Evolutionary conservation across 768 basidiomycete genomes (phyloP).

Genomic region (Hortiboletus campestris): DNA sequence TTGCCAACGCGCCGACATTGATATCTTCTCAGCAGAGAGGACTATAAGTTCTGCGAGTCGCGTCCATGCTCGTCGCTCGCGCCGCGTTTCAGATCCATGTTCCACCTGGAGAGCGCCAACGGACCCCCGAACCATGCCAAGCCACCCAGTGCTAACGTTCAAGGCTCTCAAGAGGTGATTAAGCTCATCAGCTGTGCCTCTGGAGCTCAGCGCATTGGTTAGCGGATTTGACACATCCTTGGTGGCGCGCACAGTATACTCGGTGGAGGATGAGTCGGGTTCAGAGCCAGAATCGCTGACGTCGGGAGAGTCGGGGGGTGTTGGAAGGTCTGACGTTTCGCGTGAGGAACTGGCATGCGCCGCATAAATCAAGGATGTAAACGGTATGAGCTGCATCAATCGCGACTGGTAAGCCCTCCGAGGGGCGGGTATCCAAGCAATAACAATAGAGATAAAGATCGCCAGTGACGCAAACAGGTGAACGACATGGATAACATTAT

Average conservation of each 20-base stretch:
- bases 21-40: conserved; percentile 27
- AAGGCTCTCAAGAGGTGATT: conserved; percentile 39
- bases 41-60: conserved; percentile 48
- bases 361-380: conserved; percentile 13
- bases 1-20: conserved; percentile 44
- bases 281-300: conserved; percentile 28
- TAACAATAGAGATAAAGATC: conserved; percentile 56
- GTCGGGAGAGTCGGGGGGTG: conserved; percentile 28
- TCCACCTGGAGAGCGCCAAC: conserved; percentile 2
- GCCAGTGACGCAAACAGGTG: conserved; percentile 66
- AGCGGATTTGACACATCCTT: conserved; percentile 17
- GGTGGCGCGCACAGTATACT: conserved; percentile 22
- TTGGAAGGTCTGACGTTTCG: conserved; percentile 21
- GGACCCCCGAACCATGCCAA: conserved; percentile 35
- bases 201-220: conserved; percentile 31
- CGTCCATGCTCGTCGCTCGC: conserved; percentile 50
- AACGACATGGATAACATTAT: conserved; percentile 56
- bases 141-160: conserved; percentile 36
- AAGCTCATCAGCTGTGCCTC: conserved; percentile 40
- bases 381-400: conserved; percentile 28
- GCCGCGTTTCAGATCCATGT: conserved; percentile 18
- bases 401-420: conserved; percentile 20
- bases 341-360: not conserved
- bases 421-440: conserved; percentile 42
- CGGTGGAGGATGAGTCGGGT: conserved; percentile 30